These are phyloP conservation scores for Oenanthe sinensis DNA, from an alignment of 129 eudicot species.

Conservation along the genomic window DNA sequence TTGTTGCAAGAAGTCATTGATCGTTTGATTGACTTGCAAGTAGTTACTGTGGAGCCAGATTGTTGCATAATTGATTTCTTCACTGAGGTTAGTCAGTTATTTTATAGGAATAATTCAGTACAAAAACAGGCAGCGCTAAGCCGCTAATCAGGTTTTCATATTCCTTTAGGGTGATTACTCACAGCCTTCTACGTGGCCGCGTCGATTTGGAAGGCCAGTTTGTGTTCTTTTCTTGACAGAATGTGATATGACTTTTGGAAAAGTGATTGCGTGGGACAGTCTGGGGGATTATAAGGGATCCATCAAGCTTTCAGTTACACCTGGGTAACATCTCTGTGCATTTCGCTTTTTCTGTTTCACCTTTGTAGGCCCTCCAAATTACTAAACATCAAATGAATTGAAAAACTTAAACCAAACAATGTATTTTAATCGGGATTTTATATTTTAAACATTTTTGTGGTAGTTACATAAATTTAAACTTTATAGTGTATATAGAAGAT, in stretches of 20 bases:
- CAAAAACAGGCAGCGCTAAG: constrained; percentile 12
- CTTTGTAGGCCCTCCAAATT: neutral
- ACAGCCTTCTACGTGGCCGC: constrained; percentile 63
- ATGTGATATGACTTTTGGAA: constrained; percentile 68
- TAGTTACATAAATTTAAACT: neutral
- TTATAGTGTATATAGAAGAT: neutral
- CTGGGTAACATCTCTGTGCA: constrained; percentile 47
- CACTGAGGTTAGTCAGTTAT: constrained; percentile 46
- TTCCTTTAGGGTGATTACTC: constrained; percentile 61
- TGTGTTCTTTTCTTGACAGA: constrained; percentile 52
- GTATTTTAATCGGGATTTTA: neutral
- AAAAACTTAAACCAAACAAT: neutral
- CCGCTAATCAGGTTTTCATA: constrained; percentile 14
- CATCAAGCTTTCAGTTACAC: constrained; percentile 55
- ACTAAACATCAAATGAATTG: neutral
- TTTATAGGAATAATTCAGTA: constrained; percentile 3
- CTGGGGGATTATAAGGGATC: constrained; percentile 65
- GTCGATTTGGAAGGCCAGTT: constrained; percentile 66
- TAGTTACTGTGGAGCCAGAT: constrained; percentile 55
- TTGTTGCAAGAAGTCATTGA: constrained; percentile 54
- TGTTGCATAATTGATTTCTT: constrained; percentile 58
- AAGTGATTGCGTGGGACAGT: constrained; percentile 31
- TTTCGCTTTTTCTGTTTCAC: neutral
- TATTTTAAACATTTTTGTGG: neutral
- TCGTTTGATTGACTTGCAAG: constrained; percentile 37